Evolutionary conservation across 257 asterid species (phyloP), one percentile per base, ranked within the genome.

Genomic region (Gardenia jasminoides): DNA sequence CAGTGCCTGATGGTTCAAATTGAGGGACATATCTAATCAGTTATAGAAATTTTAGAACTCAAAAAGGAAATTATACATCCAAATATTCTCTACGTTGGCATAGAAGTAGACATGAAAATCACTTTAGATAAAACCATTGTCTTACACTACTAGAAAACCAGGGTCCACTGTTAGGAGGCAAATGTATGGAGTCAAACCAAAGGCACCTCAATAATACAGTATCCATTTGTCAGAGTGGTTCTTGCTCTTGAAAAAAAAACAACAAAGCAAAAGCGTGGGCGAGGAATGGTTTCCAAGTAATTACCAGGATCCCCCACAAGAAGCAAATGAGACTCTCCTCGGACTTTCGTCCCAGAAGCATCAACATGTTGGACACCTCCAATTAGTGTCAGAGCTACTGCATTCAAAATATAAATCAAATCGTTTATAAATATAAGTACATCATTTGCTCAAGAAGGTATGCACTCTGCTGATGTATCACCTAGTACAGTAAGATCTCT

Each of bases 221-320:
- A 24, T 47, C 30, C 76, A 75, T 82, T 58, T 74, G 2, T 59
- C 44, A 70, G 39, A 50, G 68, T 67, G 68, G 76, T 48, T 71
- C 69, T 31, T 44, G 47, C 48, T 31, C 36, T 61, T 64, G 43
- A 62, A 13, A 3, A 26, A 46, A 36, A 19, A 62, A 72, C 50
- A 67, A 31, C 78, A 73, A 24, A 48, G 33, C 65, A 79, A 39
- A 15, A 26, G 59, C 17, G 54, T 47, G 70, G 7, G 41, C 20
- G 52, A 30, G 22, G 31, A 62, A 68, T 28, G 43, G 28, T 62
- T 33, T 22, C 68, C 70, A 66, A 31, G 72, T 61, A 54, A 69
- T 85, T 92, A 96, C 99, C 99, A 80, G 99, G 99, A 92, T 96
- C 99, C 46, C 99, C 99, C 79, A 96, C 97, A 85, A 96, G 91